Evolutionary conservation across 2,329 filamentous ascomycete species (phyloP).

Genomic region (Periconia sp.): DNA sequence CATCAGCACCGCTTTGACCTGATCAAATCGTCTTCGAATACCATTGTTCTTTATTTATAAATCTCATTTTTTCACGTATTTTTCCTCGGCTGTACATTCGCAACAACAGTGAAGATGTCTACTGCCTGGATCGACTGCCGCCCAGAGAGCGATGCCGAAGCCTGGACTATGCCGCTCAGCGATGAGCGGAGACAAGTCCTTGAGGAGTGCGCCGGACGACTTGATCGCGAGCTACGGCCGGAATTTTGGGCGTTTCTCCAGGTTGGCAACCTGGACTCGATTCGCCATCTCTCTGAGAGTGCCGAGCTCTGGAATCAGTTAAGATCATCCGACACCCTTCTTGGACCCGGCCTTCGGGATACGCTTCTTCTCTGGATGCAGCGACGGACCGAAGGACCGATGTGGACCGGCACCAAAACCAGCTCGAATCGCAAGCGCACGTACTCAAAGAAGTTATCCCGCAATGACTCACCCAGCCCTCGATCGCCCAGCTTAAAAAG

Average conservation of each 20-base stretch:
- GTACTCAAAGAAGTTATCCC: slow-evolving; percentile 1
- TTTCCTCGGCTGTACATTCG: neutral
- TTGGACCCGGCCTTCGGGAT: slow-evolving; percentile 3
- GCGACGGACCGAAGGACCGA: slow-evolving; percentile 1
- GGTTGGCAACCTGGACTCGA: slow-evolving; percentile 3
- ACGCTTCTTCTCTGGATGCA: slow-evolving; percentile 8
- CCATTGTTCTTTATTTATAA: no score
- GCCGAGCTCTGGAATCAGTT: neutral
- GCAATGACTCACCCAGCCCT: slow-evolving; percentile 5
- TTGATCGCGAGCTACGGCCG: neutral
- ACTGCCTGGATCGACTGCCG: slow-evolving; percentile 2
- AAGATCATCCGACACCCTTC: neutral
- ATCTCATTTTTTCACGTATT: no score
- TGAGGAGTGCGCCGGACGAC: neutral
- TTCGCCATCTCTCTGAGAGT: slow-evolving; percentile 1
- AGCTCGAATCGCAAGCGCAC: slow-evolving; percentile 1
- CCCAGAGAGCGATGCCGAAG: slow-evolving; percentile 6
- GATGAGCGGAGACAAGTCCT: slow-evolving; percentile 10
- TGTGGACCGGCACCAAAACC: neutral
- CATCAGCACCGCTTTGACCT: no score
- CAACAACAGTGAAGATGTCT: neutral
- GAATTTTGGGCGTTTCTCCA: slow-evolving; percentile 10
- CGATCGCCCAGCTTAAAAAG: neutral
- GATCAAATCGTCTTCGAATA: no score
- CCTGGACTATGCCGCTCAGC: slow-evolving; percentile 5